Evolutionary conservation across 2,329 filamentous ascomycete species (phyloP).

Genomic region (Mariannaea sp.): DNA sequence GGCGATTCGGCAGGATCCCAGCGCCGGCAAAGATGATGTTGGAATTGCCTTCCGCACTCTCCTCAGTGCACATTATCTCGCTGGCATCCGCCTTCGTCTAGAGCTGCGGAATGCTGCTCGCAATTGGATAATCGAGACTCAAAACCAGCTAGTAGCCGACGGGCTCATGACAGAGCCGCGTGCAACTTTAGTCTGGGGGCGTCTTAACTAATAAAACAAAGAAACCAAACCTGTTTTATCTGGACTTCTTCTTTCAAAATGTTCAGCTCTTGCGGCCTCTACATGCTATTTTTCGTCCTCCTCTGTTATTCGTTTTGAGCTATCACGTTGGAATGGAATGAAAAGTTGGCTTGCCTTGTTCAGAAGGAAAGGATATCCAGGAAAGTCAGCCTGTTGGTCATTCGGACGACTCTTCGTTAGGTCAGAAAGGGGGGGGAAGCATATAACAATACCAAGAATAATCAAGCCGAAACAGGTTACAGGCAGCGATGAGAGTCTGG

Average conservation of each 20-base stretch:
- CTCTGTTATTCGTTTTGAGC: too few relatives aligned
- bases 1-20: background rate
- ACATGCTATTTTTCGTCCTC: too few relatives aligned
- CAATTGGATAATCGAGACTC: slow-evolving; percentile 5
- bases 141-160: slow-evolving; percentile 1
- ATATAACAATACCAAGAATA: background rate
- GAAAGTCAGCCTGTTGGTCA: background rate
- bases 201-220: too few relatives aligned
- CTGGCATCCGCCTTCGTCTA: slow-evolving; percentile 10
- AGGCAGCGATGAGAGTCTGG: background rate
- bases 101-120: slow-evolving; percentile 3
- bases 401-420: background rate
- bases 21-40: background rate
- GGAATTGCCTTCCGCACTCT: slow-evolving; percentile 6
- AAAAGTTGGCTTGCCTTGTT: background rate
- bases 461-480: too few relatives aligned
- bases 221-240: too few relatives aligned
- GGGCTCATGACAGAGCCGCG: background rate
- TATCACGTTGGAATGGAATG: background rate
- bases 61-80: slow-evolving; percentile 5
- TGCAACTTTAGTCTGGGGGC: background rate
- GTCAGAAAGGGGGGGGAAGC: background rate
- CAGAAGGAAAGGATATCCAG: background rate
- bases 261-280: too few relatives aligned
- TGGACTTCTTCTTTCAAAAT: background rate